These are phyloP conservation scores for Moniliophthora roreri DNA, from an alignment of 1,284 basidiomycete genomes.

Conservation along the genomic window DNA sequence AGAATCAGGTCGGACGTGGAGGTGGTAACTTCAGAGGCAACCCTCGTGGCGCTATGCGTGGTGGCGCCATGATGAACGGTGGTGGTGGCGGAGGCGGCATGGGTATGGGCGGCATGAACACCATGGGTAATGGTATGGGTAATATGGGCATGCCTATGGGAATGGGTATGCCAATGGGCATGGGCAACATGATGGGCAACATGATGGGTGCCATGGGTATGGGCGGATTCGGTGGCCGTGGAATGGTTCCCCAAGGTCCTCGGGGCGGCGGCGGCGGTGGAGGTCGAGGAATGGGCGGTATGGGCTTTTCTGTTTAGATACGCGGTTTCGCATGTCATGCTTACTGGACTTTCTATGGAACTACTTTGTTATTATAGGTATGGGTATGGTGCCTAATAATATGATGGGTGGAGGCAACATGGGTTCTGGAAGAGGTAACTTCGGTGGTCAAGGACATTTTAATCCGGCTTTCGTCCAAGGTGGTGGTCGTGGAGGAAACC, in stretches of 20 bases:
- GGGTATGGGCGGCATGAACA: slow-evolving; percentile 36
- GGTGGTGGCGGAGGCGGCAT: slow-evolving; percentile 41
- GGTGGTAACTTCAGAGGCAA: slow-evolving; percentile 42
- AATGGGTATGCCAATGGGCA: slow-evolving; percentile 31
- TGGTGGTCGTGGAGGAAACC: slow-evolving; percentile 38
- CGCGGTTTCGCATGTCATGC: slow-evolving; percentile 35
- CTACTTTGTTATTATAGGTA: slow-evolving; percentile 36
- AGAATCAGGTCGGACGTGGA: slow-evolving; percentile 32
- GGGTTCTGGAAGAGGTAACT: slow-evolving; percentile 40
- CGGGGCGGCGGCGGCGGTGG: slow-evolving; percentile 49
- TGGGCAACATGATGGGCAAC: slow-evolving; percentile 34
- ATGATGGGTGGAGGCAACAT: slow-evolving; percentile 33
- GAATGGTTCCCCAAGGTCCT: slow-evolving; percentile 65
- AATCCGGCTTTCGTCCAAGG: slow-evolving; percentile 72
- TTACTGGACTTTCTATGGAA: slow-evolving; percentile 33
- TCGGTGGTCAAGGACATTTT: slow-evolving; percentile 60
- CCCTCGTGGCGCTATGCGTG: slow-evolving; percentile 11
- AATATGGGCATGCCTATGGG: slow-evolving; percentile 27
- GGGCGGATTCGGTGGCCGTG: slow-evolving; percentile 46
- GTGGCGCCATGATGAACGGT: slow-evolving; percentile 42
- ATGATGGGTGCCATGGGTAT: slow-evolving; percentile 49
- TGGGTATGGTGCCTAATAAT: slow-evolving; percentile 50
- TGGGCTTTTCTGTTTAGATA: slow-evolving; percentile 47
- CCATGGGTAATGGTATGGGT: slow-evolving; percentile 40
- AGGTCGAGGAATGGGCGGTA: slow-evolving; percentile 52